Evolutionary conservation across 495 filamentous ascomycete genomes (phyloP), one percentile per base, ranked within the genome.

Genomic region (Penicillium lividum): DNA sequence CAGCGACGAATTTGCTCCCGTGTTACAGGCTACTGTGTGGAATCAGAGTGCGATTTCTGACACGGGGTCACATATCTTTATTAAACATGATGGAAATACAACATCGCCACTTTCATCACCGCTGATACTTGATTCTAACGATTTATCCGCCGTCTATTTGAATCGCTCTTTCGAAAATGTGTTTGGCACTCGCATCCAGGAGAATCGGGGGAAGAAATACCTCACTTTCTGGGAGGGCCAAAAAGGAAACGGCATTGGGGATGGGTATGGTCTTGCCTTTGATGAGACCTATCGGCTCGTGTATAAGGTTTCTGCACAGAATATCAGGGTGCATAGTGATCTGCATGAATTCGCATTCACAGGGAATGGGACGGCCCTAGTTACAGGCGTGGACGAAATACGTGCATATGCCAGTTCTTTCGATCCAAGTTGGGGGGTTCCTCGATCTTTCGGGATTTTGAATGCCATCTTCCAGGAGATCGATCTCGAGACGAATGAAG

Each of bases 381-480:
- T 80, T 9, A 73, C 74, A 11, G 70, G 76, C 22, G 80, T 81
- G 46, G 68, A 80, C 45, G 7, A 31, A 4, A 15, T 16, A 5
- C n/a, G 68, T 64, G 7, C 55, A 5, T 11, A 11, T 13, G 57
- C 70, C n/a, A 15, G 46, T 16, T 5, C 15, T 3, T 42, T 34
- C 18, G 15, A 42, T 49, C 44, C 16, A 9, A 22, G 16, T 28
- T 56, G 54, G 54, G 18, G 30, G 3, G 28, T 36, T 30, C 54
- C 54, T 4, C 1, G 18, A n/a, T 8, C 10, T 3, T 18, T 56
- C 11, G 22, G 18, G 13, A 67, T 81, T 28, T 65, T 75, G 6
- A 71, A 81, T 55, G 64, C 73, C 29, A 67, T 77, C 7, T 69
- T 80, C 30, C 78, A 79, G 53, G 79, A 80, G 68, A 68, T 69